These are phyloP conservation scores for Vigna radiata DNA, from an alignment of 306 rosid genomes.

Conservation along the genomic window DNA sequence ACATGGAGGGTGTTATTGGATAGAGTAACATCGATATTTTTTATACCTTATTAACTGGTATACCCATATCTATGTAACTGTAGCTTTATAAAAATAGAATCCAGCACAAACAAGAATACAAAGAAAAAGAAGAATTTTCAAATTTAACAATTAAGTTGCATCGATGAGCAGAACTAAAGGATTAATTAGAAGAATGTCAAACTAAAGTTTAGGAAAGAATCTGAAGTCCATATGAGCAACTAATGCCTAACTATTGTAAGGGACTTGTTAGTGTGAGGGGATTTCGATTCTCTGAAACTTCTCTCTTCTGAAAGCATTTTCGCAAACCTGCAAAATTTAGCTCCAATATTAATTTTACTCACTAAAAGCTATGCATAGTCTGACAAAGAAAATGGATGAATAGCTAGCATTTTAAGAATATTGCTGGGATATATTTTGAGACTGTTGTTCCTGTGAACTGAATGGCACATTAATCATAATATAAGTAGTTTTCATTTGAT, in stretches of 20 bases:
- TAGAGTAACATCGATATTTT: too few relatives aligned
- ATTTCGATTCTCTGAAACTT: constrained; percentile 52
- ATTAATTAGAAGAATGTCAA: too few relatives aligned
- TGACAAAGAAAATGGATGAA: background rate
- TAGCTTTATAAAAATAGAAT: too few relatives aligned
- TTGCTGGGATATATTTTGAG: background rate
- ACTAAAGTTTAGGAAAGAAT: background rate
- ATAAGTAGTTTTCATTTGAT: background rate
- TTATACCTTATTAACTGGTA: too few relatives aligned
- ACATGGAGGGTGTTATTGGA: too few relatives aligned
- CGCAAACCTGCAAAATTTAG: constrained; percentile 56
- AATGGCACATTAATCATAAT: background rate
- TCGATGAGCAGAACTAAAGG: background rate
- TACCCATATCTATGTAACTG: too few relatives aligned
- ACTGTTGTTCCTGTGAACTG: background rate
- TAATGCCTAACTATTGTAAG: background rate
- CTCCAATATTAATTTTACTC: background rate
- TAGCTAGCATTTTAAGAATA: background rate
- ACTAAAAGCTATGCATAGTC: background rate
- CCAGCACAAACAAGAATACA: too few relatives aligned
- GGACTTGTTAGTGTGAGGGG: constrained; percentile 50
- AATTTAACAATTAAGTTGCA: background rate
- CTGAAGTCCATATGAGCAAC: background rate
- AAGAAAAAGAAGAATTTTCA: too few relatives aligned
- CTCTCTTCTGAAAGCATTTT: constrained; percentile 59